Base-by-base conservation (phyloP, 352 stramenopile genomes). In the Globisporangium viniferum region DNA sequence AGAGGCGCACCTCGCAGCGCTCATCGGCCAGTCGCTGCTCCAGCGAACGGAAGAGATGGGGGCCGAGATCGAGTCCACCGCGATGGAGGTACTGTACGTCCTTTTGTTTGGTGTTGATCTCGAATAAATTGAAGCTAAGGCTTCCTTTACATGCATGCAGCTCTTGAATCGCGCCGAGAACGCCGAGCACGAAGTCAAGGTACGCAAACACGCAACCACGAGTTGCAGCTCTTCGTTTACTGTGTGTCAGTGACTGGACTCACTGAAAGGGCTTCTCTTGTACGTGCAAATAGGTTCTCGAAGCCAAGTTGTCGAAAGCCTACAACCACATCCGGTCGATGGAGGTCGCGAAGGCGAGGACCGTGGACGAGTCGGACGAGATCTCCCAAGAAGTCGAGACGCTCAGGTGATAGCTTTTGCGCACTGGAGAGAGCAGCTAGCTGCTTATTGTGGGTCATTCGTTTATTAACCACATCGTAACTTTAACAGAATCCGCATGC, bases 21-120 rank as follows among this genome's bases (percentile, higher is more conserved):
- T 78, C 18, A 83, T 87, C 35, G 77, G 77, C n/a, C 73, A 82
- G 64, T 80, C 79, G 58, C 65, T 87, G 44, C 71, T 87, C 4
- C 68, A 77, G 41, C 73, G 76, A n/a, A 87, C 79, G 5, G 74
- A 87, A 36, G 75, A 84, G 59, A 75, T 87, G 65, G 79, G 74
- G 5, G 77, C 69, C 18, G 73, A 84, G 63, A 82, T 72, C 44
- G 72, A 84, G 56, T 72, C 60, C 10, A 72, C 67, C 20, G 29
- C 59, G 24, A 68, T 68, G 35, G 67, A 72, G 67, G 67, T 70
- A 24, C 24, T 24, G 24, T 24, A 60, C 31, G 20, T n/a, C 15
- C 41, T 9, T 49, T 33, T 33, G 31, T 6, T n/a, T 2, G 18
- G 41, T 49, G 18, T 49, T 8, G 41, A 49, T 20, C n/a, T 49